Evolutionary conservation across 352 stramenopile species (phyloP), one percentile per base, ranked within the genome.

Genomic region (Pythium rishiriense): DNA sequence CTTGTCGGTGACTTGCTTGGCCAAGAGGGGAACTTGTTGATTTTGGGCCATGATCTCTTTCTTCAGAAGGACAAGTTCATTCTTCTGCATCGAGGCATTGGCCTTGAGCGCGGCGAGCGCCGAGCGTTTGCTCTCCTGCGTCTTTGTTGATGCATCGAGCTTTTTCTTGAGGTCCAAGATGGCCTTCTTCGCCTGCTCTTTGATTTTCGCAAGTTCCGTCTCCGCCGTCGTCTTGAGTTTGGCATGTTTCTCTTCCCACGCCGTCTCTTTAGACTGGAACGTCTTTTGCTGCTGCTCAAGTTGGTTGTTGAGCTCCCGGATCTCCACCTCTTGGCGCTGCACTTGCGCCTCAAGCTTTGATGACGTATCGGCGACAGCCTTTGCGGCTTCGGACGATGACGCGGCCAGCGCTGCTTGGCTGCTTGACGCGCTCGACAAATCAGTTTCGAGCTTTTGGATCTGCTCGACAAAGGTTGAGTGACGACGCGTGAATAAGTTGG

Each of bases 111-210:
- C 68, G 3, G 58, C 50, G 1, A 93, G 68, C 7, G 68, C 74
- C 22, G 74, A 65, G 51, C 74, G 66, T 55, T 93, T 88, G 53
- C 73, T 66, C 26, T 90, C 75, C 12, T 91, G 81, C 41, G 62
- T 75, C 58, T 90, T 89, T 6, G 74, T 79, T 0, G 72, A 82
- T 21, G 64, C 33, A 29, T 96, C 82, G 19, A 96, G 72, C 33
- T 85, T 87, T 43, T 86, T 84, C 43, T 92, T 93, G 10, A 94
- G 74, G 19, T 94, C 85, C 51, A 94, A 54, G 48, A 96, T 94
- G 42, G 87, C 85, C 63, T 90, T 90, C 65, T 96, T 96, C 2
- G 87, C 87, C 33, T 96, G 87, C 55, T 96, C 83, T 56, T 96
- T 94, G 55, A 93, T 92, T 50, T 93, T 96, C 35, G 66, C 70